Evolutionary conservation across 2,329 filamentous ascomycete species (phyloP).

Genomic region (Beauveria scarabaeidicola): DNA sequence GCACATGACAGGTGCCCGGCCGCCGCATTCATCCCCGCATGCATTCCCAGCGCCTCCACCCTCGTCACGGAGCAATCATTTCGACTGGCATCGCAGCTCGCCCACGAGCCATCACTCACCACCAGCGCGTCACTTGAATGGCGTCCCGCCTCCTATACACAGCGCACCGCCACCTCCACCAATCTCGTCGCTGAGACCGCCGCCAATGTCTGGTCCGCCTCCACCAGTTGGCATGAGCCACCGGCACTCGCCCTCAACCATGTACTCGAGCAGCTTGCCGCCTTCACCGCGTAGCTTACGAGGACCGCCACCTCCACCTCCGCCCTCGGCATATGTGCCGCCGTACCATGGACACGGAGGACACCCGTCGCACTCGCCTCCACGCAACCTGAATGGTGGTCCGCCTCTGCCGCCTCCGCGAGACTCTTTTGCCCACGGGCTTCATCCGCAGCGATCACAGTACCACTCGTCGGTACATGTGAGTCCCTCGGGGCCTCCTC

Average conservation of each 20-base stretch:
- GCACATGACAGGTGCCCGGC: conserved; percentile 18
- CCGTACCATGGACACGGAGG: conserved; percentile 21
- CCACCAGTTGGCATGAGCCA: conserved; percentile 33
- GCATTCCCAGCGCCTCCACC: conserved; percentile 30
- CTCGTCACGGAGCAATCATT: background rate
- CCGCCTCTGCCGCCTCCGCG: conserved; percentile 22
- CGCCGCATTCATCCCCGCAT: conserved; percentile 26
- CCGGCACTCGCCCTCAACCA: conserved; percentile 23
- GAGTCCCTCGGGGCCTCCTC: conserved; percentile 32
- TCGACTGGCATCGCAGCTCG: conserved; percentile 19
- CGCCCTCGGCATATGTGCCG: conserved; percentile 31
- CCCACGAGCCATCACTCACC: conserved; percentile 43
- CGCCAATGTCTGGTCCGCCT: conserved; percentile 35
- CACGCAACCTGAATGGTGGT: conserved; percentile 26
- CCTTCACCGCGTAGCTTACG: conserved; percentile 39
- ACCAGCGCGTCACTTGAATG: conserved; percentile 41
- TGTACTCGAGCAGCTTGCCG: conserved; percentile 36
- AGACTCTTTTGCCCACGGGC: conserved; percentile 31
- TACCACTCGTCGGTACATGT: conserved; percentile 32
- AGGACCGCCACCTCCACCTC: conserved; percentile 28
- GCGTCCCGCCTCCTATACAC: conserved; percentile 30
- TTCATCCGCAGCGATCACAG: conserved; percentile 32
- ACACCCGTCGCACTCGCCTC: conserved; percentile 7
- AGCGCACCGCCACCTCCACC: conserved; percentile 18
- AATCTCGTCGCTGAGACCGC: conserved; percentile 38